Evolutionary conservation across 2,329 filamentous ascomycete genomes (phyloP).

Genomic region (Monilinia vaccinii-corymbosi): DNA sequence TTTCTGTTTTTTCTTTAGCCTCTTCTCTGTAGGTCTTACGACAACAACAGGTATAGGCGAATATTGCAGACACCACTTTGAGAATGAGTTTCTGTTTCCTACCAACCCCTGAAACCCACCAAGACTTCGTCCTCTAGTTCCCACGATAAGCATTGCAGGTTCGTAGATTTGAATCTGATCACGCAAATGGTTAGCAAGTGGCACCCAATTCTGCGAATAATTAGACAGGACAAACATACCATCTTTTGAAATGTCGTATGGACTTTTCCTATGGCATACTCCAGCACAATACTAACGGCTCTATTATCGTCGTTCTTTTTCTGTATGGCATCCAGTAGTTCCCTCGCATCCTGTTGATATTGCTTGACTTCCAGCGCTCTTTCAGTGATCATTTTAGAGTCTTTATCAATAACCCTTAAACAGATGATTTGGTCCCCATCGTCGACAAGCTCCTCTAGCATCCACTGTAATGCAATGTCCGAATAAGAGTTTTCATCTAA

Average conservation of each 20-base stretch:
- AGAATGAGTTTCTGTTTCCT: constrained; percentile 52
- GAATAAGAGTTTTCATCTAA: constrained; percentile 69
- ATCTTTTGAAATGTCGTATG: constrained; percentile 66
- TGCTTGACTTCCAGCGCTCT: constrained; percentile 47
- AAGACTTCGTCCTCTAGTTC: constrained; percentile 58
- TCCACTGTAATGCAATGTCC: constrained; percentile 65
- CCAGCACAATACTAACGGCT: constrained; percentile 62
- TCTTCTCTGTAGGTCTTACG: constrained; percentile 59
- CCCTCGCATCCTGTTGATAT: constrained; percentile 56
- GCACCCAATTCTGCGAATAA: background rate
- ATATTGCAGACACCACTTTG: constrained; percentile 67
- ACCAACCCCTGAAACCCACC: constrained; percentile 62
- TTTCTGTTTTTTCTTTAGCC: constrained; percentile 63
- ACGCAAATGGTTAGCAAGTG: constrained; percentile 12
- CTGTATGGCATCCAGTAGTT: constrained; percentile 56
- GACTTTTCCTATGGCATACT: constrained; percentile 63
- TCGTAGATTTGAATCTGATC: constrained; percentile 62
- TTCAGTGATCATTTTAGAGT: constrained; percentile 55
- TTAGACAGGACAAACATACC: constrained; percentile 38
- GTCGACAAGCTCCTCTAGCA: constrained; percentile 67
- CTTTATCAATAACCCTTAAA: constrained; percentile 61
- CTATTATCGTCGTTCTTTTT: constrained; percentile 62
- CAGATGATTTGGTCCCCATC: constrained; percentile 71
- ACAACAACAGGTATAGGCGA: constrained; percentile 68
- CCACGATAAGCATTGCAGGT: constrained; percentile 63